Evolutionary conservation across 1,139 yeast genomes (phyloP), one percentile per base, ranked within the genome.

Genomic region (Suhomyces bolitotheri): DNA sequence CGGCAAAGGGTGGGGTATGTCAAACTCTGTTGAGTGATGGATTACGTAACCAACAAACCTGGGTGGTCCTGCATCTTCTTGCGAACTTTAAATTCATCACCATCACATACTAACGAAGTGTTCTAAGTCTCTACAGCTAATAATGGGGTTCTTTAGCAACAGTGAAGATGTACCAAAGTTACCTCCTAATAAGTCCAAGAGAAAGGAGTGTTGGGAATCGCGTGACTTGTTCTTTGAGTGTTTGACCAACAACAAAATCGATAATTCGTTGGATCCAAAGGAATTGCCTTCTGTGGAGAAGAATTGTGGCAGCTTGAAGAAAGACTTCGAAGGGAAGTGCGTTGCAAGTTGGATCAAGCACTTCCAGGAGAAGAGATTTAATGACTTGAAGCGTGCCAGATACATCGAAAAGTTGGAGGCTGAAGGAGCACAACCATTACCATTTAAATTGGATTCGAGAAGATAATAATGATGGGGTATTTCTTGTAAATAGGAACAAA

Each of bases 371-470:
- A 71, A 71, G 52, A 57, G 76, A 40, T 69, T 56, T 44, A 69
- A 62, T 42, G 76, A 71, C 45, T 51, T 70, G 44, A 55, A 60
- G 26, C 60, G 75, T 49, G 62, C 62, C 25, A 61, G 70, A 45
- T 70, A 69, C 44, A 68, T 71, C 31, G 61, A 54, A 22, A 65
- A 69, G 50, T 57, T 71, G 37, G 69, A 71, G 46, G 62, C 71
- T 4, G 76, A 71, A 46, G 76, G 76, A 7, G 76, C 76, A 9
- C 64, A 69, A 49, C 73, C 67, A 29, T 61, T 71, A 37, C 76
- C 76, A 6, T 68, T 71, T 51, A 71, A 67, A 47, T 58, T 70
- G 53, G 72, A 49, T 38, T 43, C 46, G 38, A 45, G 53, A 10
- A 48, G 36, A 31, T 37, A 29, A 31, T n/a, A n/a, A n/a, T n/a